Base-by-base conservation (phyloP, 2,329 filamentous ascomycete genomes). In the Fusarium sp. region DNA sequence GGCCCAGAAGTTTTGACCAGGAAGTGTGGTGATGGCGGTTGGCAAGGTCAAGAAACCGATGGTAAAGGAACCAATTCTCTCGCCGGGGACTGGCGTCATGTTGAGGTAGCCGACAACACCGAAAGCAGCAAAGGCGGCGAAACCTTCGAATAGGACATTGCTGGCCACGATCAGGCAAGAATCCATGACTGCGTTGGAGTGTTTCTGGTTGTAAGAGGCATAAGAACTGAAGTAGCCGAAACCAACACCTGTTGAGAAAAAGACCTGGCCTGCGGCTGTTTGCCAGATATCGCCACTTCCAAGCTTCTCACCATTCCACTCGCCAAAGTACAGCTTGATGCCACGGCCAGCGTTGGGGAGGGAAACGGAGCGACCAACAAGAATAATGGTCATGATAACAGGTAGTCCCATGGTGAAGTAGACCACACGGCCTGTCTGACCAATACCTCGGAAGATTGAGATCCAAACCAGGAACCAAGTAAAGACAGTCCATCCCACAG, bases 401-500 rank as follows among this genome's bases (percentile, higher is more conserved):
- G 89, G 89, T 6, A 91, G 78, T 1, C 88, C 88, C 88, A 91
- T 90, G n/a, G 88, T 90, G 79, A 89, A 89, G 81, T 90, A 91
- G 6, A 90, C 88, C 11, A 90, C 89, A 7, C 88, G 85, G 2
- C 89, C 89, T 2, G 89, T 90, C 68, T 89, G 78, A 0, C 88
- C 88, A 22, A 91, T 88, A 8, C 90, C 87, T 39, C 88, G 86
- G 79, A 90, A 89, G 74, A 91, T 90, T 73, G 86, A 89, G 45
- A 91, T 73, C 87, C 88, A 90, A 73, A 91, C 86, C 1, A 90
- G 79, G 76, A 91, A 89, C 88, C 89, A 90, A 67, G 88, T 86
- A 74, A 91, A 91, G 20, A 85, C 84, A 45, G 84, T 86, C 89
- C 89, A 91, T 13, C 86, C 89, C 4, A 89, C 88, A 0, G 88